Evolutionary conservation across 495 filamentous ascomycete species (phyloP), one percentile per base, ranked within the genome.

Genomic region (Bombardia bombarda): DNA sequence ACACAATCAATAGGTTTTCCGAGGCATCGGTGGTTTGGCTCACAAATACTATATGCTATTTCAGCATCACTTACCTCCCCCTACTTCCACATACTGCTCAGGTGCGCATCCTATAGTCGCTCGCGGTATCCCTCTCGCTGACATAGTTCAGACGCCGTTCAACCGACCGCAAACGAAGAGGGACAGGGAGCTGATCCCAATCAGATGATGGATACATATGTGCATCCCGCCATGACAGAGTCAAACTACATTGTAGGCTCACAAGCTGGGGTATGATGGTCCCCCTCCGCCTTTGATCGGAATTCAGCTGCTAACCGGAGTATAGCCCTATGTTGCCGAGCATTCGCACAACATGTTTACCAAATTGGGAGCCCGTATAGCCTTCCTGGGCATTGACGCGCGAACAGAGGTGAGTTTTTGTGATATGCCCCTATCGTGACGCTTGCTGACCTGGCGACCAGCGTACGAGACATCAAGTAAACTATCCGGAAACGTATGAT

Each of bases 21-120:
- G 83, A 42, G 90, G 90, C 38, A 90, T 97, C 48, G 90, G 90
- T 8, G 86, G 86, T 18, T 77, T 83, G 14, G 83, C 87, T 3
- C 83, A 83, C 65, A 93, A 89, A 58, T 93, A 95, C 64, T 95
- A 95, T 57, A 78, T 89, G 62, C 74, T 97, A 16, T 95, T 97
- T 66, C 90, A 95, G 67, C 90, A 95, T 46, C 90, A 97, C 49
- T 69, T 90, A 20, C 71, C 87, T 13, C 89, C 88, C 13, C 87
- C 87, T 9, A 69, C 74, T 45, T 86, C 82, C 4, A 92, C 89
- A 3, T 94, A 82, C 58, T 92, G 86, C 9, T 86, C 86, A 0
- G 70, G 62, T 66, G 48, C 46, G 55, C 18, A 13, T 23, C 28
- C 7, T 26, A 3, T 7, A 16, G 17, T 26, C 3, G 34, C 14